Percentiles rank a stretch among this genome's conserved stretches.
phyloP scores from a whole-genome alignment of 805 yeast species.

The Myxozyma nipponensis region DNA sequence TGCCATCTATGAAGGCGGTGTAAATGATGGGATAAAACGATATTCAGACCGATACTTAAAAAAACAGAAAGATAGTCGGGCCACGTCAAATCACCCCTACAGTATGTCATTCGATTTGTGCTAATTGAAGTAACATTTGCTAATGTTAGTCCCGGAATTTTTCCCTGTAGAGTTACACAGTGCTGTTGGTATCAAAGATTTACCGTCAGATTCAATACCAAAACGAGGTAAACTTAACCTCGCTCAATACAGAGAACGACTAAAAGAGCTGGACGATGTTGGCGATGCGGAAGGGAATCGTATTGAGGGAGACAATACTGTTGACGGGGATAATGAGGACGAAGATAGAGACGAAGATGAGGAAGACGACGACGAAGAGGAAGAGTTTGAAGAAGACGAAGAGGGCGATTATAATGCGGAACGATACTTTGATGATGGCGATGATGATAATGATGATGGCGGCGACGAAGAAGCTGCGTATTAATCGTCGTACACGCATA shows the following conservation, averaged over 20 bases:
- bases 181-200: constrained; percentile 17
- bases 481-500: constrained; percentile 11
- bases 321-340: constrained; percentile 9
- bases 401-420: constrained; percentile 33
- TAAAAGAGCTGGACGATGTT: constrained; percentile 13
- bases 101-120: constrained; percentile 5
- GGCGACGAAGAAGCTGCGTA: constrained; percentile 32
- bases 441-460: constrained; percentile 29
- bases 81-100: constrained; percentile 28
- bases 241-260: constrained; percentile 9
- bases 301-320: constrained; percentile 7
- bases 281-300: constrained; percentile 7
- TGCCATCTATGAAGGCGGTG: constrained; percentile 24
- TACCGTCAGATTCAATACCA: not conserved
- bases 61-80: constrained; percentile 18
- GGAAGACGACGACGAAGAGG: constrained; percentile 29
- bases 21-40: constrained; percentile 29
- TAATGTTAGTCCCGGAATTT: constrained; percentile 14
- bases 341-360: constrained; percentile 13
- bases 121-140: not conserved
- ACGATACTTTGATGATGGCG: constrained; percentile 32
- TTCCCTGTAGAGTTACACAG: constrained; percentile 28
- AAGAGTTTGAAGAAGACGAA: constrained; percentile 32
- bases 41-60: constrained; percentile 28
- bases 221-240: constrained; percentile 17